A percentile compares a stretch with the other conserved stretches of the same genome.
Evolutionary conservation across 2,329 filamentous ascomycete species (phyloP).

Genomic region (Fusarium albosuccineum): DNA sequence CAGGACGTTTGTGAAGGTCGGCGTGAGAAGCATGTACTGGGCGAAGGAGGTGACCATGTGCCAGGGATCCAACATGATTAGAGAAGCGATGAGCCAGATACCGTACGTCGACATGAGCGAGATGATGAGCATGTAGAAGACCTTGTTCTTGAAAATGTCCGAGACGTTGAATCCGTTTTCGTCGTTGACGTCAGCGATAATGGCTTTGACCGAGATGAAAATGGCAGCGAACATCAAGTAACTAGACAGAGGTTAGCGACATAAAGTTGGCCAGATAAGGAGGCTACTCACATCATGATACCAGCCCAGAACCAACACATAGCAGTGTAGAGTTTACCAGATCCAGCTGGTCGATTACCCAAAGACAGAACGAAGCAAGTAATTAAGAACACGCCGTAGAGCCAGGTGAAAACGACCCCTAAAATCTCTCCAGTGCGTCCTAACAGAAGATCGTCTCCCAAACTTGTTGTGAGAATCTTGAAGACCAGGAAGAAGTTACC

Average conservation of each 20-base stretch:
- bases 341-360: constrained; percentile 94
- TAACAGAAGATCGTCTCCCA: constrained; percentile 77
- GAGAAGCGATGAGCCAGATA: constrained; percentile 90
- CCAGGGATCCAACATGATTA: constrained; percentile 98
- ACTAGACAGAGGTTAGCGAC: constrained; percentile 55
- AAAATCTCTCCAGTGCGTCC: constrained; percentile 83
- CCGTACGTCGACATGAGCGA: constrained; percentile 93
- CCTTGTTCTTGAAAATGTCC: constrained; percentile 84
- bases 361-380: constrained; percentile 96
- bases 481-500: constrained; percentile 99
- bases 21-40: constrained; percentile 94
- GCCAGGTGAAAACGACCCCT: constrained; percentile 93
- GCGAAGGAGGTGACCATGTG: constrained; percentile 98
- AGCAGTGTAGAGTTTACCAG: constrained; percentile 91
- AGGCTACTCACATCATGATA: constrained; percentile 84
- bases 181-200: constrained; percentile 76
- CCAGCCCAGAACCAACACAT: constrained; percentile 99
- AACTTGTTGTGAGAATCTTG: constrained; percentile 91
- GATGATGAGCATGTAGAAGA: constrained; percentile 94
- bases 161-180: constrained; percentile 74
- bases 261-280: neutral
- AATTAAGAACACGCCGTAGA: constrained; percentile 91
- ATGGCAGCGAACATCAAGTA: constrained; percentile 96
- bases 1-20: constrained; percentile 97
- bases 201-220: constrained; percentile 91